Evolutionary conservation across 352 stramenopile species (phyloP).

Genomic region (Pythium grandisporangium): DNA sequence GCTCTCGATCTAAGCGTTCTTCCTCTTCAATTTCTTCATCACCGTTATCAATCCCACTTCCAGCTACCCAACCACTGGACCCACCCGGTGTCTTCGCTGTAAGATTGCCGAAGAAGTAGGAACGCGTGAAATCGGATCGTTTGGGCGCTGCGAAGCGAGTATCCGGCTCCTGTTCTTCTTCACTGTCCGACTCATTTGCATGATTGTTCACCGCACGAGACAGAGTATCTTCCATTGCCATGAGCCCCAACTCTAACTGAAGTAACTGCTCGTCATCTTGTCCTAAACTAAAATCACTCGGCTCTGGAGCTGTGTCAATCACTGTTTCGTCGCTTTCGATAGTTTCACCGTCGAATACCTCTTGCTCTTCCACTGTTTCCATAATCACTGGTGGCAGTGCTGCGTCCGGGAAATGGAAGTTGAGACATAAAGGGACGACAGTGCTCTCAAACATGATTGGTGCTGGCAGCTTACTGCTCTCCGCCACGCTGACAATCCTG

Average conservation of each 20-base stretch:
- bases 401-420: constrained; percentile 22
- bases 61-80: constrained; percentile 32
- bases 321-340: no score
- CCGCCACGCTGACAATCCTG: constrained; percentile 25
- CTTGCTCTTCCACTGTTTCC: no score
- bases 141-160: constrained; percentile 30
- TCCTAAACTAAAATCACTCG: no score
- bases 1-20: constrained; percentile 46
- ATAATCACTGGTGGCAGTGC: not conserved
- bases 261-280: constrained; percentile 5
- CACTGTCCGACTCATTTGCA: constrained; percentile 21
- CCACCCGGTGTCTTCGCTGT: constrained; percentile 30
- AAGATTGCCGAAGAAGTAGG: constrained; percentile 67
- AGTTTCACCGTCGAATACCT: no score
- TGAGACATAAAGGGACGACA: constrained; percentile 13
- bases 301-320: no score
- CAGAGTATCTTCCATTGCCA: constrained; percentile 24
- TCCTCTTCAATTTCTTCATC: constrained; percentile 70
- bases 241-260: constrained; percentile 15
- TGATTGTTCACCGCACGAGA: constrained; percentile 18
- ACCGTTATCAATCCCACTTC: constrained; percentile 58
- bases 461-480: constrained; percentile 30
- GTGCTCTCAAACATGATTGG: constrained; percentile 37
- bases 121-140: constrained; percentile 53
- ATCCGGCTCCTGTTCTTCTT: constrained; percentile 30